Percentiles rank a stretch among this genome's conserved stretches.
Conservation (phyloP, 257 asterid species). For the Cinchona pubescens region DNA sequence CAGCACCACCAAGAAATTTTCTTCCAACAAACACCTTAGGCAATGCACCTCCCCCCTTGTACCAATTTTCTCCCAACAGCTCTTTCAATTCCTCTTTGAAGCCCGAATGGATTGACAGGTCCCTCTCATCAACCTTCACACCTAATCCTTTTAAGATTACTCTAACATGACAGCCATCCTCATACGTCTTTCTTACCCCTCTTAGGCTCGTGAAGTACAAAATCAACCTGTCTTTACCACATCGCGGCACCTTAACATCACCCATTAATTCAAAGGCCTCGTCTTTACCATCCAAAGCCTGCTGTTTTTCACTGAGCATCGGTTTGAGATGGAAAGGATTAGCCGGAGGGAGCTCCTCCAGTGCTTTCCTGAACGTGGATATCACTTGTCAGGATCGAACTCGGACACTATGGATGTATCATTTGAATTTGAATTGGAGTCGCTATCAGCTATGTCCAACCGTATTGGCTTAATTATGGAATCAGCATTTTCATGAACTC, state of each 20-base stretch:
- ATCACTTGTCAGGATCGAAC: slow-evolving; percentile 79
- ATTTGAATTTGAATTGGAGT: slow-evolving; percentile 49
- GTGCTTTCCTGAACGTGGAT: slow-evolving; percentile 57
- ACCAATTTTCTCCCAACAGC: slow-evolving; percentile 47
- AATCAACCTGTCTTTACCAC: slow-evolving; percentile 44
- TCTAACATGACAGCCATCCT: slow-evolving; percentile 86
- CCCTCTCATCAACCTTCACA: slow-evolving; percentile 78
- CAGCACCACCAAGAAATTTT: slow-evolving; percentile 73
- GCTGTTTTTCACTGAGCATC: slow-evolving; percentile 18
- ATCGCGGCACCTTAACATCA: background rate
- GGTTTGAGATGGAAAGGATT: slow-evolving; percentile 63
- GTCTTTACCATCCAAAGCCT: slow-evolving; percentile 18
- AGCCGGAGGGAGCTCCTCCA: slow-evolving; percentile 81
- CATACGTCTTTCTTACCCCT: slow-evolving; percentile 90
- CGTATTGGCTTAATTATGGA: slow-evolving; percentile 34
- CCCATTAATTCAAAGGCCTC: slow-evolving; percentile 22
- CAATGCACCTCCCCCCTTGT: slow-evolving; percentile 38
- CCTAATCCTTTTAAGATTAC: slow-evolving; percentile 66
- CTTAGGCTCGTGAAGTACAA: slow-evolving; percentile 84
- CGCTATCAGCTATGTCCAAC: slow-evolving; percentile 41
- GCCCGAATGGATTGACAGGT: slow-evolving; percentile 90
- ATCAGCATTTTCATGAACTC: slow-evolving; percentile 31
- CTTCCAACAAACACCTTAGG: slow-evolving; percentile 68
- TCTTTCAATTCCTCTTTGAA: slow-evolving; percentile 81
- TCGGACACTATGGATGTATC: slow-evolving; percentile 52